Percentiles rank a stretch among this genome's conserved stretches.
These are phyloP conservation scores for Rhodotorula taiwanensis DNA, from an alignment of 768 basidiomycete species.

Conservation along the genomic window DNA sequence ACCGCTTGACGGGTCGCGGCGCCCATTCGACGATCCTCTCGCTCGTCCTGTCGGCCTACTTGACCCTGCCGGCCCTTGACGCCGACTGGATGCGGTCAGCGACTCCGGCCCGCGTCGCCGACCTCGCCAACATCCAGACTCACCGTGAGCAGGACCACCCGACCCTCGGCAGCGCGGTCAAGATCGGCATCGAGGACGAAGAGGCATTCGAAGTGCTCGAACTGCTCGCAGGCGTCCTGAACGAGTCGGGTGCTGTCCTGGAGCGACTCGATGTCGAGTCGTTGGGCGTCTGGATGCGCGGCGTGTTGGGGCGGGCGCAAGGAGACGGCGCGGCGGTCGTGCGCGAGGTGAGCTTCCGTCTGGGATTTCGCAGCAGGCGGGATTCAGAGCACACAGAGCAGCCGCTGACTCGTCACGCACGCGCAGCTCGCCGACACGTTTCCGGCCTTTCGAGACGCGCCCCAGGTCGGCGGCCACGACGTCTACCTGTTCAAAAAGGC, in stretches of 20 bases:
- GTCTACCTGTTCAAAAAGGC: constrained; percentile 86
- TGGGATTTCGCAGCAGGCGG: too few relatives aligned
- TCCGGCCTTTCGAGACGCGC: constrained; percentile 76
- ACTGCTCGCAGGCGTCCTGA: constrained; percentile 58
- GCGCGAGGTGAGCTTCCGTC: constrained; percentile 54
- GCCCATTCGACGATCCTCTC: constrained; percentile 77
- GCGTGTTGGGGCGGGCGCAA: constrained; percentile 56
- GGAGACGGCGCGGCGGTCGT: constrained; percentile 49
- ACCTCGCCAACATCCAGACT: constrained; percentile 62
- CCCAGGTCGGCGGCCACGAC: constrained; percentile 47
- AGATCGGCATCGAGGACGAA: constrained; percentile 61
- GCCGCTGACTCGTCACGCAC: too few relatives aligned
- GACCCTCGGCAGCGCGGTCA: constrained; percentile 54
- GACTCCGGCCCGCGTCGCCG: constrained; percentile 57
- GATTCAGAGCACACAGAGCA: too few relatives aligned
- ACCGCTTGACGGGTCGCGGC: constrained; percentile 64
- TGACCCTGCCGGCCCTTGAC: constrained; percentile 56
- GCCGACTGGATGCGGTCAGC: constrained; percentile 61
- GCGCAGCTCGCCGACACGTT: constrained; percentile 66
- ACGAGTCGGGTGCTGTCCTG: constrained; percentile 66
- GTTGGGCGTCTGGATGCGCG: constrained; percentile 68
- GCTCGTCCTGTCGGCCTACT: constrained; percentile 63
- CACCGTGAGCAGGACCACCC: constrained; percentile 67
- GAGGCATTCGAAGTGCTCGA: constrained; percentile 67
- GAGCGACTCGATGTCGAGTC: constrained; percentile 57